Conservation (phyloP, 2,329 filamentous ascomycete species). For the Penicillium sp. region DNA sequence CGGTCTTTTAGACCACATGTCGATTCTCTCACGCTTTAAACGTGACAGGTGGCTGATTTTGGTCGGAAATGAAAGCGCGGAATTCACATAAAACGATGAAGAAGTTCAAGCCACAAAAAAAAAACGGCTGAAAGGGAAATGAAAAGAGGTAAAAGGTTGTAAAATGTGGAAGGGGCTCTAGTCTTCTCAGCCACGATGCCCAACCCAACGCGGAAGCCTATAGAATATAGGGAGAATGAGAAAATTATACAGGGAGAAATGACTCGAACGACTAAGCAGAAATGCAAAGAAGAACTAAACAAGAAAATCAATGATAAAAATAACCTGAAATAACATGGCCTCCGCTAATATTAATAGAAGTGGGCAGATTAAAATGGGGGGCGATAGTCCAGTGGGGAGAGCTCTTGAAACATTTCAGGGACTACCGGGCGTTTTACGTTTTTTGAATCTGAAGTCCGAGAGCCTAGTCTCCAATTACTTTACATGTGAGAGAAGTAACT, state of each 20-base stretch:
- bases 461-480: neutral
- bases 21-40: slow-evolving; percentile 19
- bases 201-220: slow-evolving; percentile 2
- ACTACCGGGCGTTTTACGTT: slow-evolving; percentile 7
- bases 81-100: neutral
- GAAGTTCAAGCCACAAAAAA: neutral
- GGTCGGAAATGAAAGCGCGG: neutral
- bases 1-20: slow-evolving; percentile 56
- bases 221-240: neutral
- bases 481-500: neutral
- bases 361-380: slow-evolving; percentile 26
- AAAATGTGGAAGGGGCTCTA: neutral
- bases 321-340: slow-evolving; percentile 16
- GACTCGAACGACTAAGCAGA: neutral
- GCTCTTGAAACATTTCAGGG: slow-evolving; percentile 14
- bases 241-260: neutral
- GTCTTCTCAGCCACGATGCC: neutral
- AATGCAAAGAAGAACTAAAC: neutral
- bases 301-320: neutral
- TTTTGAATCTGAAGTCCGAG: neutral
- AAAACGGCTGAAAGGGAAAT: neutral
- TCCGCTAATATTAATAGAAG: slow-evolving; percentile 11
- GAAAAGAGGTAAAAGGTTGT: neutral
- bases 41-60: neutral
- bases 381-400: slow-evolving; percentile 21